Base-by-base conservation (phyloP, 148 eudicot species). In the Rhododendron simsii region DNA sequence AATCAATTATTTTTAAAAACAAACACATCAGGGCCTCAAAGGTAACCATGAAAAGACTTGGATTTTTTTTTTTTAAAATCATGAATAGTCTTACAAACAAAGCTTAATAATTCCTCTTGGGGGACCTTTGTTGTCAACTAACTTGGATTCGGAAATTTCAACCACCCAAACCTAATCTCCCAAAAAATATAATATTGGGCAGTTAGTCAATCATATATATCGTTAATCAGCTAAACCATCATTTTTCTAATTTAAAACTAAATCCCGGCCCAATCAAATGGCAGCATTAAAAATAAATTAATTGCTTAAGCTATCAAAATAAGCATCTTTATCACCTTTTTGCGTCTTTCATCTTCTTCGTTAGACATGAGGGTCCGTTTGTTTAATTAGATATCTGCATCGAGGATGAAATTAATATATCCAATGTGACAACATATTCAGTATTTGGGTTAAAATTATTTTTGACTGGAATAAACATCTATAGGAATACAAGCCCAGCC, bases 111-210 rank as follows among this genome's bases (percentile, higher is more conserved):
- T 39, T n/a, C 21, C 55, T 83, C 5, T 83, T 28, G 35, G 30
- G 30, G 59, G 78, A 23, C 53, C 61, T 57, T 69, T 65, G n/a
- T n/a, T 69, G 59, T 9, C 86, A 84, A 76, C 81, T 41, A 82
- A 77, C 71, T 37, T 20, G n/a, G 37, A 77, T 77, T 53, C 26
- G 55, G 86, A 85, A 39, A 77, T 23, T 3, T 55, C 82, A 85
- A 85, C 86, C 81, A 85, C 71, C 37, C 85, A 20, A 18, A 75
- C 80, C 80, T 26, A 75, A 21, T 53, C 2, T 23, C 35, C 11
- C 51, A 73, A 28, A 28, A 30, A 69, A 26, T 30, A 69, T 30
- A 69, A 26, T 30, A 69, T 30, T 12, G 28, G 59, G 57, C 12
- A 45, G 59, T 23, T 44, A 30, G 30, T 30, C 30, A 30, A 30